These are phyloP conservation scores for Warburgia ugandensis DNA, from an alignment of 164 flowering plant species.

Conservation along the genomic window DNA sequence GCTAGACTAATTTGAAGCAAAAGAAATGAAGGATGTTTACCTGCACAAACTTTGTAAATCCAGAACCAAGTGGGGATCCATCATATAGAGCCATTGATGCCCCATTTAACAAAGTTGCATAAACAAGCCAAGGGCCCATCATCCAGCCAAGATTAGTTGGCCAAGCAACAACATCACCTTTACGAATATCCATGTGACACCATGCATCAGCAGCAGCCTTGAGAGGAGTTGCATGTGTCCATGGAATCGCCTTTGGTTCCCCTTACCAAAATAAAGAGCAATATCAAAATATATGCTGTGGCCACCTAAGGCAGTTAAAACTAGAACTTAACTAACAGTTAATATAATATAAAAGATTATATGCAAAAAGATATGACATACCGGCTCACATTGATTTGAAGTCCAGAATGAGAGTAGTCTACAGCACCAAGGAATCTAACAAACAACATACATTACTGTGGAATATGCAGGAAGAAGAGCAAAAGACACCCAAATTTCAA, in stretches of 20 bases:
- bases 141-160: conserved; percentile 99
- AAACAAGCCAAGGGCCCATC: conserved; percentile 99
- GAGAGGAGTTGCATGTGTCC: conserved; percentile 79
- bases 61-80: conserved; percentile 90
- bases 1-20: background rate
- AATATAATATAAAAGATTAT: background rate
- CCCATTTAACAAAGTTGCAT: conserved; percentile 81
- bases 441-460: too few relatives aligned
- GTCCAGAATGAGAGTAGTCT: too few relatives aligned
- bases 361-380: background rate
- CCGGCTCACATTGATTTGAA: background rate
- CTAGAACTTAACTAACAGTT: background rate
- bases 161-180: conserved; percentile 87
- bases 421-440: too few relatives aligned
- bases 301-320: background rate
- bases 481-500: background rate
- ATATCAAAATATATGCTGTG: background rate
- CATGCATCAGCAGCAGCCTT: conserved; percentile 98
- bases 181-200: conserved; percentile 89
- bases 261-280: conserved; percentile 34
- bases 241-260: conserved; percentile 95
- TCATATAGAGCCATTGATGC: conserved; percentile 89
- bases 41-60: conserved; percentile 93
- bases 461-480: background rate
- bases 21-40: conserved; percentile 23